A percentile compares a stretch with the other conserved stretches of the same genome.
Evolutionary conservation across 371 early-diverging fungal species (phyloP).

Genomic region (Nematocida ironsii): DNA sequence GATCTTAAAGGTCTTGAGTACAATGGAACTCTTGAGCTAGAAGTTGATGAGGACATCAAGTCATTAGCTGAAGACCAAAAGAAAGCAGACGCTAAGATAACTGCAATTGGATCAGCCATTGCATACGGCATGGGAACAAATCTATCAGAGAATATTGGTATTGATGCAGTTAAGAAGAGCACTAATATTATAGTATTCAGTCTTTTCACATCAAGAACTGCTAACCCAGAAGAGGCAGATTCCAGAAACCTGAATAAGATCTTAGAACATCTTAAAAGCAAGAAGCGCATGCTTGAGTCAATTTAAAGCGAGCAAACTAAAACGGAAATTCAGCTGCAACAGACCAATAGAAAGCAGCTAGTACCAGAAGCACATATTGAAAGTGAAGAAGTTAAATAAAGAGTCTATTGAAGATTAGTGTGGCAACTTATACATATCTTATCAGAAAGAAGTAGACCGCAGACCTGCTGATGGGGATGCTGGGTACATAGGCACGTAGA

Average conservation of each 20-base stretch:
- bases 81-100: not conserved
- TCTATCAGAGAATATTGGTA: conserved; percentile 22
- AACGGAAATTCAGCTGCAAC: too few relatives aligned
- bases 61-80: not conserved
- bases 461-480: too few relatives aligned
- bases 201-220: conserved; percentile 21
- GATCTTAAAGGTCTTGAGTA: conserved; percentile 26
- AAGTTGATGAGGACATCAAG: conserved; percentile 2
- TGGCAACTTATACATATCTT: too few relatives aligned
- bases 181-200: conserved; percentile 13
- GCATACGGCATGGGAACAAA: conserved; percentile 22
- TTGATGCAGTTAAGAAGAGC: conserved; percentile 2
- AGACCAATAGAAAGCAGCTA: not conserved
- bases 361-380: not conserved
- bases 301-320: not conserved
- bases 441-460: too few relatives aligned
- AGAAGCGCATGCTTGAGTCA: conserved; percentile 3
- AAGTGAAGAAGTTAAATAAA: not conserved
- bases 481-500: too few relatives aligned
- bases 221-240: not conserved
- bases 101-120: conserved; percentile 2
- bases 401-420: not conserved
- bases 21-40: not conserved
- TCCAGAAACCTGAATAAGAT: conserved; percentile 1
- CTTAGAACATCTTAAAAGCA: conserved; percentile 5